phyloP scores from a whole-genome alignment of 768 basidiomycete genomes.

The Hortiboletus flavorubellus region DNA sequence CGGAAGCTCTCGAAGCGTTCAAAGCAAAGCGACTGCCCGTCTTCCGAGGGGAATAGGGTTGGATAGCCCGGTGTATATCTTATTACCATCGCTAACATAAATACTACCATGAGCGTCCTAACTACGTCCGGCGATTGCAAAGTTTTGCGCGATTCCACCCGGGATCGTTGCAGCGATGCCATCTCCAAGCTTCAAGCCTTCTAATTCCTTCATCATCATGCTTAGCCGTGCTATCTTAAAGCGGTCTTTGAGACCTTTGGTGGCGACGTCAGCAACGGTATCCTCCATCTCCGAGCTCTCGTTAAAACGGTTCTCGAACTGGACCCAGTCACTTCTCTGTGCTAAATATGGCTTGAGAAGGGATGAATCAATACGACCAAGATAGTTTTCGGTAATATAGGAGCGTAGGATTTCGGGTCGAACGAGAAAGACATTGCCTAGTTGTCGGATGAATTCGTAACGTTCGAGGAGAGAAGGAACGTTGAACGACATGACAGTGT shows the following conservation, averaged over 20 bases:
- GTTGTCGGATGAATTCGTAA: constrained; percentile 96
- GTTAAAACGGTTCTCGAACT: constrained; percentile 80
- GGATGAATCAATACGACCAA: constrained; percentile 84
- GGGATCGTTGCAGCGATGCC: constrained; percentile 58
- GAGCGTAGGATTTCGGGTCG: constrained; percentile 93
- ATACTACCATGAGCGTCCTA: constrained; percentile 28
- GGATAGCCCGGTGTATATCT: constrained; percentile 1
- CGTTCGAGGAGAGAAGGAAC: constrained; percentile 86
- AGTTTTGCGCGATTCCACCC: constrained; percentile 52
- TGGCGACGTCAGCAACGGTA: constrained; percentile 38
- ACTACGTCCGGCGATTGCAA: constrained; percentile 46
- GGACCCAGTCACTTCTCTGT: constrained; percentile 86
- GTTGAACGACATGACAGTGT: constrained; percentile 76
- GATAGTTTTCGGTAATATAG: constrained; percentile 91
- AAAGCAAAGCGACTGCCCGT: constrained; percentile 75
- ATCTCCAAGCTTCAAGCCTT: constrained; percentile 59
- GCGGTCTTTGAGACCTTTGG: constrained; percentile 51
- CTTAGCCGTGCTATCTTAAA: constrained; percentile 69
- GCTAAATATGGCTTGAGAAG: constrained; percentile 89
- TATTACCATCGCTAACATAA: neutral
- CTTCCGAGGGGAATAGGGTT: constrained; percentile 71
- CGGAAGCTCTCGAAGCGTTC: constrained; percentile 85
- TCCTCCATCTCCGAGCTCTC: constrained; percentile 47
- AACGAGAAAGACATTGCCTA: constrained; percentile 96
- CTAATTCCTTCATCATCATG: constrained; percentile 86